phyloP scores from a whole-genome alignment of 2,329 filamentous ascomycete genomes.

The Trichoderma hamatum region DNA sequence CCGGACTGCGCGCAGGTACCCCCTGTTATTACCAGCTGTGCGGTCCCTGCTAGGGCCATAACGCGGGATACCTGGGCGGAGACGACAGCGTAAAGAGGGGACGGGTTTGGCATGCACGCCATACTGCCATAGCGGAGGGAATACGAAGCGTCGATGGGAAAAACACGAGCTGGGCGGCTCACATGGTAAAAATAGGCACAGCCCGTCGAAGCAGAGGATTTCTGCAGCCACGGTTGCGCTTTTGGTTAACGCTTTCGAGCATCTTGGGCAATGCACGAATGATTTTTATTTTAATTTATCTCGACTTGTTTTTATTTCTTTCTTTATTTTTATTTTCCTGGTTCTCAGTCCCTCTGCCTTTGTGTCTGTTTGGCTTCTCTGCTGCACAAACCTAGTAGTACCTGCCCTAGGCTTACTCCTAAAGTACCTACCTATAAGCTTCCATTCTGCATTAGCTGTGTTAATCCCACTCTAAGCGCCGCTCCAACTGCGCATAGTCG shows the following conservation, averaged over 20 bases:
- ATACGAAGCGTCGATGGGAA: neutral
- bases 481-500: neutral
- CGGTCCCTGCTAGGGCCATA: neutral
- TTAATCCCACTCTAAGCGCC: neutral
- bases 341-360: neutral
- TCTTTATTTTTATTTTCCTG: neutral
- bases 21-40: neutral
- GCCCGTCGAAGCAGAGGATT: constrained; percentile 1
- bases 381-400: neutral
- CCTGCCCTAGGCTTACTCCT: neutral
- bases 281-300: neutral
- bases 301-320: neutral
- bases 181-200: constrained; percentile 16
- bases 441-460: neutral
- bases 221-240: neutral
- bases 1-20: neutral
- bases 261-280: neutral
- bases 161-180: constrained; percentile 13
- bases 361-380: neutral
- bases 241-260: too few relatives aligned
- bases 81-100: neutral
- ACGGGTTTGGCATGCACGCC: constrained; percentile 21
- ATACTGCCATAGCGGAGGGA: neutral
- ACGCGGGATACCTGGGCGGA: neutral
- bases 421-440: neutral